Percentiles rank a stretch among this genome's conserved stretches.
phyloP scores from a whole-genome alignment of 495 filamentous ascomycete genomes.

The Aspergillus mulundensis region DNA sequence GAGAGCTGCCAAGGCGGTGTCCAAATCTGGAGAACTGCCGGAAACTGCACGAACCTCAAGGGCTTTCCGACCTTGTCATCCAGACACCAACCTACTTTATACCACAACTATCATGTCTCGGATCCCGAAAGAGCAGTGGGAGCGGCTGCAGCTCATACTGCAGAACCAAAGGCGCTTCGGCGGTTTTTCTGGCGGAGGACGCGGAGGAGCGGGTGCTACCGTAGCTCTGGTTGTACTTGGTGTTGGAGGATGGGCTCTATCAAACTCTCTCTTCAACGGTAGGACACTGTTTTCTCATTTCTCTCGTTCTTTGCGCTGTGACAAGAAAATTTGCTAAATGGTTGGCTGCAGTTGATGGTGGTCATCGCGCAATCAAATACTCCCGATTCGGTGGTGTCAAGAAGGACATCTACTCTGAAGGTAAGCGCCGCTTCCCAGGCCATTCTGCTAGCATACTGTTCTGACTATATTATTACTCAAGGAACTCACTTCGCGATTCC shows the following conservation, averaged over 20 bases:
- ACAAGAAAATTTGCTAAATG: neutral
- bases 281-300: slow-evolving; percentile 5
- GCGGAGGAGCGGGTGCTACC: slow-evolving; percentile 40
- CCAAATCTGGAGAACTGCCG: slow-evolving; percentile 20
- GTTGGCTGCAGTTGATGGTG: slow-evolving; percentile 74
- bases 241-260: slow-evolving; percentile 60
- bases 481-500: slow-evolving; percentile 91
- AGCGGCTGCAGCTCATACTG: slow-evolving; percentile 58
- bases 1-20: slow-evolving; percentile 20
- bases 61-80: slow-evolving; percentile 13
- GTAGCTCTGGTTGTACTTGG: slow-evolving; percentile 57
- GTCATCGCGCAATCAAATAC: slow-evolving; percentile 98
- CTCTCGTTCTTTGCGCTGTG: neutral
- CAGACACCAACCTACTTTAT: slow-evolving; percentile 17
- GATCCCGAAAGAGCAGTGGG: slow-evolving; percentile 62
- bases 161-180: slow-evolving; percentile 45
- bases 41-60: slow-evolving; percentile 16
- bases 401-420: slow-evolving; percentile 96
- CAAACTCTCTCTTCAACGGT: slow-evolving; percentile 95
- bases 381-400: slow-evolving; percentile 87
- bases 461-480: slow-evolving; percentile 33
- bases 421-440: slow-evolving; percentile 39
- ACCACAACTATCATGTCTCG: slow-evolving; percentile 43
- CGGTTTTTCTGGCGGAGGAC: slow-evolving; percentile 46
- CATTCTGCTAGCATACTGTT: neutral